Evolutionary conservation across 2,329 filamentous ascomycete genomes (phyloP), one percentile per base, ranked within the genome.

Genomic region (Biscogniauxia marginata): DNA sequence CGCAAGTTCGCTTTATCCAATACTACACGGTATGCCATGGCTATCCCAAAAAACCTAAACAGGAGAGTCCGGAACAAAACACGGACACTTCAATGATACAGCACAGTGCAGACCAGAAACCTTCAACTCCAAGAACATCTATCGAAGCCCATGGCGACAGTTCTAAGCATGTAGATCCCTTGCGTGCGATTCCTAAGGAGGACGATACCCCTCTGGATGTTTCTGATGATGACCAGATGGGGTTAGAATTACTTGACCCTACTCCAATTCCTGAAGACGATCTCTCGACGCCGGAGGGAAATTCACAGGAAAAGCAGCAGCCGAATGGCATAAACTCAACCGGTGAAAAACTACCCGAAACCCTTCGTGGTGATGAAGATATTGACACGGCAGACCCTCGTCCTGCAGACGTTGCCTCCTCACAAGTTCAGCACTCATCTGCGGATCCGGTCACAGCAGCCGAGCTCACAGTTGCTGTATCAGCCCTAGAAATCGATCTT

Each of bases 11-110:
- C 16, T 96, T 96, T 66, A 80, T 91, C 55, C 96, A 96, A 69
- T 96, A 96, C 70, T 96, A 93, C 69, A 96, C 92, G 1, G 83
- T 89, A n/a, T 92, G 89, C 62, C 88, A 88, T 8, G 92, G 92
- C 3, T 80, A 84, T 56, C 80, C 81, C 2, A 92, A 89, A 63
- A 70, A 72, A 54, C 71, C 71, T 13, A 77, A 78, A 61, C 49
- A 54, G 11, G 55, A 59, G 9, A 60, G 60, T 24, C n/a, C 49
- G 8, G 53, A 59, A 45, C 52, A 43, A 16, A 55, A 58, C 24
- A 9, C 55, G 56, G 39, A 57, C 55, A 49, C 50, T 51, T 8
- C 64, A 55, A 25, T 67, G 52, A 44, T 52, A 61, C 7, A 53
- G 55, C 49, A 43, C 13, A 58, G 50, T 19, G 30, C 46, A 21